phyloP scores from a whole-genome alignment of 2,329 filamentous ascomycete species.

The Microsporum canis region DNA sequence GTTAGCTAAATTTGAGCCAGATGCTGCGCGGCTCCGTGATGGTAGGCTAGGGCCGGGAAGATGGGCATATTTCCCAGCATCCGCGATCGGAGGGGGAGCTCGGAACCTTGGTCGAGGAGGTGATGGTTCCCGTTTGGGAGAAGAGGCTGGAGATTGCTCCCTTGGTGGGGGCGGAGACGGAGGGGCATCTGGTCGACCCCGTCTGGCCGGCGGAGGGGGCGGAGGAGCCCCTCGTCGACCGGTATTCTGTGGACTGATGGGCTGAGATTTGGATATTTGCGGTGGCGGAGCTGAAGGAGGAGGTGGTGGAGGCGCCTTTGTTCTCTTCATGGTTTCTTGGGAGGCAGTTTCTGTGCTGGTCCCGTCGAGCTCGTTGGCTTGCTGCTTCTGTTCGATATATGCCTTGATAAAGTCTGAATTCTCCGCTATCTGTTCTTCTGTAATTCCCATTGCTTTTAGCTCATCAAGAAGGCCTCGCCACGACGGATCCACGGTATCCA shows the following conservation, averaged over 20 bases:
- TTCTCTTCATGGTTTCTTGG: constrained; percentile 37
- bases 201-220: constrained; percentile 43
- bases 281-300: constrained; percentile 45
- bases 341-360: constrained; percentile 27
- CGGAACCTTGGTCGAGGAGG: constrained; percentile 63
- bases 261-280: constrained; percentile 26
- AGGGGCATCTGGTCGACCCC: constrained; percentile 33
- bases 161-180: constrained; percentile 17
- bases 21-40: constrained; percentile 40
- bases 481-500: constrained; percentile 52
- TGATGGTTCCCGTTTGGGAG: constrained; percentile 58
- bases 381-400: constrained; percentile 54
- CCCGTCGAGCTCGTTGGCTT: constrained; percentile 27
- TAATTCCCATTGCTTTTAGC: constrained; percentile 53
- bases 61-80: constrained; percentile 76
- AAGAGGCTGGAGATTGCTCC: constrained; percentile 44
- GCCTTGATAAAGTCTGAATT: constrained; percentile 58
- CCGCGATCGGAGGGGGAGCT: constrained; percentile 76
- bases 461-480: constrained; percentile 52
- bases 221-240: constrained; percentile 52
- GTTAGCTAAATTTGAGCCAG: constrained; percentile 36
- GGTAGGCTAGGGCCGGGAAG: constrained; percentile 37
- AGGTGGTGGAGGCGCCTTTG: constrained; percentile 52
- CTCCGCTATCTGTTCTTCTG: constrained; percentile 55
- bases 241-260: constrained; percentile 52